These are phyloP conservation scores for Fusarium cicatricum DNA, from an alignment of 2,329 filamentous ascomycete genomes.

Conservation along the genomic window DNA sequence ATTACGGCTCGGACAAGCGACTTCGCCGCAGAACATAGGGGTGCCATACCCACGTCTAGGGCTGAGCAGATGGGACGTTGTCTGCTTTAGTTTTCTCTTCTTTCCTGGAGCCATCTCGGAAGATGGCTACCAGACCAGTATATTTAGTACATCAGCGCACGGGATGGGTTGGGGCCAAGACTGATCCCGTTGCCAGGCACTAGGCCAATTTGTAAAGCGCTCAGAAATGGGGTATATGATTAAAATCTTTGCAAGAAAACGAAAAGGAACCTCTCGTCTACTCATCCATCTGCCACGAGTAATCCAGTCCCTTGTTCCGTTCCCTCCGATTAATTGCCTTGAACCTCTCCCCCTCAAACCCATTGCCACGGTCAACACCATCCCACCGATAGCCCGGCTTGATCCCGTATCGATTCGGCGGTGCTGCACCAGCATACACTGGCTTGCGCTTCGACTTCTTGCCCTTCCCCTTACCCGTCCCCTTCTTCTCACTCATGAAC, in stretches of 20 bases:
- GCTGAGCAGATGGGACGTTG: constrained; percentile 5
- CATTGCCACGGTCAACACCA: constrained; percentile 92
- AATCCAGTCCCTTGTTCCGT: constrained; percentile 82
- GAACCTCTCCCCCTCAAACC: constrained; percentile 94
- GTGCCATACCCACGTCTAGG: constrained; percentile 1
- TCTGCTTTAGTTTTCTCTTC: constrained; percentile 10
- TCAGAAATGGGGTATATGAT: constrained; percentile 39
- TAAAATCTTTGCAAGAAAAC: constrained; percentile 19
- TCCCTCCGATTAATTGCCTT: constrained; percentile 81
- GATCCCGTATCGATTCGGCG: constrained; percentile 94
- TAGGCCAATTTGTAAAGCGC: constrained; percentile 5
- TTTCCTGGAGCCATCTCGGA: neutral
- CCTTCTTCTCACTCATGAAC: constrained; percentile 69
- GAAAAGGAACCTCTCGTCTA: constrained; percentile 51
- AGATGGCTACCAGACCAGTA: neutral
- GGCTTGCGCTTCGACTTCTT: constrained; percentile 60
- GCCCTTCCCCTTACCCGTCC: constrained; percentile 39
- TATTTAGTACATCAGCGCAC: neutral
- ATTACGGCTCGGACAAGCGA: constrained; percentile 64
- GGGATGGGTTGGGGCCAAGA: constrained; percentile 1
- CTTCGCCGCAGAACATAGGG: constrained; percentile 51
- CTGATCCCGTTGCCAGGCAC: neutral
- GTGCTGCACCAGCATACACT: constrained; percentile 79
- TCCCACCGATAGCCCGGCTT: constrained; percentile 94
- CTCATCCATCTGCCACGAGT: constrained; percentile 97